phyloP scores from a whole-genome alignment of 225 moss, liverwort and hornwort species.

The Rhytidiadelphus loreus region DNA sequence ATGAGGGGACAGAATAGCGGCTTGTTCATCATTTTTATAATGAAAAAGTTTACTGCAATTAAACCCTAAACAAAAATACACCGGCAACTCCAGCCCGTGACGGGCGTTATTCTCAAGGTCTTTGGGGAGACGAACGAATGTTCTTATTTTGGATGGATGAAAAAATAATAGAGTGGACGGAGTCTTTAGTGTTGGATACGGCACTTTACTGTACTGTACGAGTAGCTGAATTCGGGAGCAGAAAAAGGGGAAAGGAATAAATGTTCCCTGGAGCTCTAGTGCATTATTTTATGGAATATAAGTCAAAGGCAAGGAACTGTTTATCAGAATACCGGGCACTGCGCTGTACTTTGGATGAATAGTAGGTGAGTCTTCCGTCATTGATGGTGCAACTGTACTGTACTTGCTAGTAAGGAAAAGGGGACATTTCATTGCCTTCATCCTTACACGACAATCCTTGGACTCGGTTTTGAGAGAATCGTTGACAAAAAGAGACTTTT shows the following conservation, averaged over 20 bases:
- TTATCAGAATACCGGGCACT: not conserved
- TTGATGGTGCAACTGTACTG: not conserved
- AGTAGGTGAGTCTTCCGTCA: not conserved
- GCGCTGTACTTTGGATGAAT: not conserved
- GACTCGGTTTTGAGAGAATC: not conserved
- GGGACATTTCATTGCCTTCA: not conserved
- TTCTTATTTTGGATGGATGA: not conserved
- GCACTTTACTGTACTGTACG: not conserved
- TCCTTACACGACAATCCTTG: not conserved
- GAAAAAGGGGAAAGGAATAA: not conserved
- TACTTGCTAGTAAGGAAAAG: too few species aligned
- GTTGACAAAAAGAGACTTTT: not conserved
- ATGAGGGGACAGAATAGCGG: not conserved
- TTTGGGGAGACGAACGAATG: not conserved
- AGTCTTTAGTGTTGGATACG: not conserved
- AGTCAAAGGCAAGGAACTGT: not conserved
- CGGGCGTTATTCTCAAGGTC: not conserved
- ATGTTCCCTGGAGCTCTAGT: not conserved
- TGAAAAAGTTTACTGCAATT: too few species aligned
- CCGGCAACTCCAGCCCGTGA: too few species aligned
- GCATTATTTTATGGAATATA: not conserved
- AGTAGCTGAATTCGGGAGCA: not conserved
- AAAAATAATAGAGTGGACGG: not conserved
- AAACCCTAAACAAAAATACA: too few species aligned
- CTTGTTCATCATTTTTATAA: not conserved